A percentile compares a stretch with the other conserved stretches of the same genome.
Evolutionary conservation across 768 basidiomycete species (phyloP).

Genomic region (Russula ochroleuca): DNA sequence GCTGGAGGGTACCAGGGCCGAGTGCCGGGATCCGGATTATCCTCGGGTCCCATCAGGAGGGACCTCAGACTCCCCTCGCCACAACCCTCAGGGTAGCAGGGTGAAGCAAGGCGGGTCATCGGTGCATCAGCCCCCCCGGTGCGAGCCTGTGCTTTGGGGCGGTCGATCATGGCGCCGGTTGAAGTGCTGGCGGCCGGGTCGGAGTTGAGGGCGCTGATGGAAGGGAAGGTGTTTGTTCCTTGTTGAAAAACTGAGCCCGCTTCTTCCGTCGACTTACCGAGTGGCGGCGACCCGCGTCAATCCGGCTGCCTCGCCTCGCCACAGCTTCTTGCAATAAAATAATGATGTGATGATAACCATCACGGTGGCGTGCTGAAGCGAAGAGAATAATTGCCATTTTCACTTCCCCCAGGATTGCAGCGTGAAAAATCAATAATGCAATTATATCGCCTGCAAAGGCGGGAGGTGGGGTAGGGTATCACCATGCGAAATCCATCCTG

Average conservation of each 20-base stretch:
- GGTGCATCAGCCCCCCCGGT: not conserved
- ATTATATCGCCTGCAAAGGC: slow-evolving; percentile 13
- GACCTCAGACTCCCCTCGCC: not conserved
- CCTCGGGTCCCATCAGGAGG: not conserved
- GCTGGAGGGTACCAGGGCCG: not conserved
- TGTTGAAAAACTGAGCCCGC: not conserved
- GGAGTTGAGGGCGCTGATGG: not conserved
- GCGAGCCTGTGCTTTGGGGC: not conserved
- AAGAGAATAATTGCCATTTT: not conserved
- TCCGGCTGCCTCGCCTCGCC: not conserved
- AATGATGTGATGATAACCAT: not conserved
- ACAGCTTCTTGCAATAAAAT: not conserved
- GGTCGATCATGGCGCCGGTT: not conserved
- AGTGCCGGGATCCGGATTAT: slow-evolving; percentile 1
- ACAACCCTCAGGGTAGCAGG: not conserved
- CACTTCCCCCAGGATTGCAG: too few species aligned
- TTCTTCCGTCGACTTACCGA: not conserved
- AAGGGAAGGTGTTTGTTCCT: not conserved
- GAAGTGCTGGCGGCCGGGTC: not conserved
- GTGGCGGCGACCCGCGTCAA: not conserved
- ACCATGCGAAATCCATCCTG: slow-evolving; percentile 23
- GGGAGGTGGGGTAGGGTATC: slow-evolving; percentile 15
- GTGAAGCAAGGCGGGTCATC: not conserved
- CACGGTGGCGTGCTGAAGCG: not conserved
- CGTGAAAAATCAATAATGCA: slow-evolving; percentile 13